These are phyloP conservation scores for Petunia axillaris DNA, from an alignment of 257 asterid species.

Conservation along the genomic window DNA sequence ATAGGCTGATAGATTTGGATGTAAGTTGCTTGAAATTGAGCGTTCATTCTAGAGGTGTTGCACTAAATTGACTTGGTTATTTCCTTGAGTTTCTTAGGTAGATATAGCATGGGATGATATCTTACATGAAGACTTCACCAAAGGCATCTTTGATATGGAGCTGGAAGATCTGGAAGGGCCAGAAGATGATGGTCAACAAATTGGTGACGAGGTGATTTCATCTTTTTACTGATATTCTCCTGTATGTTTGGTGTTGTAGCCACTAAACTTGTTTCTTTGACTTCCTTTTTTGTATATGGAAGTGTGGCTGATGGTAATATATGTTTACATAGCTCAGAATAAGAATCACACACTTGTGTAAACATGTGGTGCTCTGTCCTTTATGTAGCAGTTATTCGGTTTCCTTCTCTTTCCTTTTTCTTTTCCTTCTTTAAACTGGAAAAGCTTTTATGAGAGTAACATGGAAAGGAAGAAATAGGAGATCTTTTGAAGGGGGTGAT, in stretches of 20 bases:
- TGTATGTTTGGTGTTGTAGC: not conserved
- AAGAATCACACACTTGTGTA: not conserved
- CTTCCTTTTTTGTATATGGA: not conserved
- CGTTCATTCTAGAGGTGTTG: not conserved
- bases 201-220: slow-evolving; percentile 56
- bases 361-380: not conserved
- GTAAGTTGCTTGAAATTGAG: slow-evolving; percentile 49
- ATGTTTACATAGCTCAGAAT: not conserved
- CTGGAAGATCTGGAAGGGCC: slow-evolving; percentile 75
- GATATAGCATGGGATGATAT: slow-evolving; percentile 83
- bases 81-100: slow-evolving; percentile 50
- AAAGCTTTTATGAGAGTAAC: not conserved
- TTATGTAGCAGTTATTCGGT: not conserved
- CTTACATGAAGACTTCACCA: slow-evolving; percentile 73
- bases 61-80: slow-evolving; percentile 2
- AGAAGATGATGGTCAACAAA: slow-evolving; percentile 50
- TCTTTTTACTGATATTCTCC: not conserved
- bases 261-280: not conserved
- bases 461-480: slow-evolving; percentile 8
- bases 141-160: slow-evolving; percentile 86
- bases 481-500: not conserved
- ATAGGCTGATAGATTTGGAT: slow-evolving; percentile 79
- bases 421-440: not conserved
- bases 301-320: not conserved
- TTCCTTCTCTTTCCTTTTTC: not conserved